Conservation (phyloP, 2,329 filamentous ascomycete genomes). For the Aurifilum marmelostoma region DNA sequence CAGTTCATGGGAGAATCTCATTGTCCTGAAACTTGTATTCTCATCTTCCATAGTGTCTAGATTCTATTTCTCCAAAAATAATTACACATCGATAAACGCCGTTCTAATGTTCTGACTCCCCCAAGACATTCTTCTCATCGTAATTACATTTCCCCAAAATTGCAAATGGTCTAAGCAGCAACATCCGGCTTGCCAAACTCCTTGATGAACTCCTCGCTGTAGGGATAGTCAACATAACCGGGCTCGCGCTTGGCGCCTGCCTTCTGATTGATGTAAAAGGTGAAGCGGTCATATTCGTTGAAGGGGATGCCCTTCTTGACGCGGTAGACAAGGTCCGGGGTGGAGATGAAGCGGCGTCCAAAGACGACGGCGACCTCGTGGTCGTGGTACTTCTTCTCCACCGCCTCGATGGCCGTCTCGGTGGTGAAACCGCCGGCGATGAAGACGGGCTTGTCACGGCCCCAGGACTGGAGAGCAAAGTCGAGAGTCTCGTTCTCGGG, state of each 20-base stretch:
- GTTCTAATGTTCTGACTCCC: no score
- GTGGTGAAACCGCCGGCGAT: constrained; percentile 39
- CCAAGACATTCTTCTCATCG: no score
- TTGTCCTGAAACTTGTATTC: background rate
- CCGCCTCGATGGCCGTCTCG: constrained; percentile 32
- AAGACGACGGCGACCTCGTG: constrained; percentile 34
- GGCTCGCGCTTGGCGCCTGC: constrained; percentile 29
- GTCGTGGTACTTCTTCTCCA: constrained; percentile 29
- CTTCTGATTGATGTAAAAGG: constrained; percentile 36
- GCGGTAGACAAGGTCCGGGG: constrained; percentile 40
- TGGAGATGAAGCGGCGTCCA: constrained; percentile 42
- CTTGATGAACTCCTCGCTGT: constrained; percentile 33
- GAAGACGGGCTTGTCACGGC: constrained; percentile 38
- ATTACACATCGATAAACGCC: no score
- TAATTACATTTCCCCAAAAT: no score
- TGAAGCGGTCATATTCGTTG: constrained; percentile 35
- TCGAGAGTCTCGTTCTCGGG: constrained; percentile 24
- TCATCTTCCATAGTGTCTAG: no score
- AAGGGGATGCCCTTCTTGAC: constrained; percentile 36
- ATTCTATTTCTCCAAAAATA: no score
- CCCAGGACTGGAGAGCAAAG: constrained; percentile 40
- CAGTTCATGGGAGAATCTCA: background rate
- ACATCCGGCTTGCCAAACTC: constrained; percentile 29
- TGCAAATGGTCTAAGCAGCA: constrained; percentile 23
- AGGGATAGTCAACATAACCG: constrained; percentile 35